phyloP scores from a whole-genome alignment of 2,329 filamentous ascomycete species.

The Claviceps africana region DNA sequence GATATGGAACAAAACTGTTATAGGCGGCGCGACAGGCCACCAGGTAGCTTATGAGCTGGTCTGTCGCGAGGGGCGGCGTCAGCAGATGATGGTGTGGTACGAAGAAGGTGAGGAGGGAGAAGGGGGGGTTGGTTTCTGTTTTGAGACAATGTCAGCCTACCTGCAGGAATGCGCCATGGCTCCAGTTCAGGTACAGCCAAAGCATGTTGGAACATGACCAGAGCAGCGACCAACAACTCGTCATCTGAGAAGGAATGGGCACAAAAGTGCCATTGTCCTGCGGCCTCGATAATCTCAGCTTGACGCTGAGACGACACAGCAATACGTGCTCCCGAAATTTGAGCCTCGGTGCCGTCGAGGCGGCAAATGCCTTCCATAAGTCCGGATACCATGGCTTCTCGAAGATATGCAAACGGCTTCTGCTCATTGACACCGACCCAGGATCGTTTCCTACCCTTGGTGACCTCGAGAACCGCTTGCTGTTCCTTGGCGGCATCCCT shows the following conservation, averaged over 20 bases:
- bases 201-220: slow-evolving; percentile 81
- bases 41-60: slow-evolving; percentile 71
- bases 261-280: slow-evolving; percentile 76
- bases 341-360: slow-evolving; percentile 46
- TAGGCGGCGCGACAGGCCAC: slow-evolving; percentile 87
- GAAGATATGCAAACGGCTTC: slow-evolving; percentile 75
- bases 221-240: slow-evolving; percentile 73
- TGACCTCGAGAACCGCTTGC: slow-evolving; percentile 55
- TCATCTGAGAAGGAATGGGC: slow-evolving; percentile 84
- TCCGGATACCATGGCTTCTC: slow-evolving; percentile 86
- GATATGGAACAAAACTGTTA: slow-evolving; percentile 90
- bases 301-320: slow-evolving; percentile 53
- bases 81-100: slow-evolving; percentile 17
- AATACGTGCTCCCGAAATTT: slow-evolving; percentile 51
- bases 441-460: slow-evolving; percentile 67
- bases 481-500: slow-evolving; percentile 64
- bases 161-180: slow-evolving; percentile 63
- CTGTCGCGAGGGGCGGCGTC: slow-evolving; percentile 32
- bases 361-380: slow-evolving; percentile 84
- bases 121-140: too few species aligned
- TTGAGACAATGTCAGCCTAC: slow-evolving; percentile 32
- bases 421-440: slow-evolving; percentile 82
- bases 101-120: background rate
- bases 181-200: slow-evolving; percentile 69
- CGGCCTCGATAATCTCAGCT: slow-evolving; percentile 48